These are phyloP conservation scores for Parasitella parasitica DNA, from an alignment of 371 early-diverging fungal genomes.

Conservation along the genomic window DNA sequence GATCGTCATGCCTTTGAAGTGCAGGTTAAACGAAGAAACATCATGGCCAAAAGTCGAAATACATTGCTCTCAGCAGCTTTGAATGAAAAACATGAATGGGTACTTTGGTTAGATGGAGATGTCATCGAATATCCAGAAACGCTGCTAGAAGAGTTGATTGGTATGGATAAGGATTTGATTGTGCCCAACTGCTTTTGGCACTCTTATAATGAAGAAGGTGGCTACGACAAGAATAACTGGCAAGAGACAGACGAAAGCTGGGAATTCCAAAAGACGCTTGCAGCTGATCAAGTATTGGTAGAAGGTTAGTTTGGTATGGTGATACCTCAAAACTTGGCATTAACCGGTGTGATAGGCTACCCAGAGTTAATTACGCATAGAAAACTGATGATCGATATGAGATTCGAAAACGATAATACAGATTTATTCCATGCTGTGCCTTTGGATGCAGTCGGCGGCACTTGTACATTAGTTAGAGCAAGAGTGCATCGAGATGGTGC, in stretches of 20 bases:
- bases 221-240: constrained; percentile 75
- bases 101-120: constrained; percentile 75
- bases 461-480: constrained; percentile 61
- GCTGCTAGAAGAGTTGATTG: constrained; percentile 54
- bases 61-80: constrained; percentile 57
- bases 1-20: constrained; percentile 60
- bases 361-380: constrained; percentile 42
- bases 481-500: constrained; percentile 69
- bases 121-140: constrained; percentile 59
- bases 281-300: constrained; percentile 38
- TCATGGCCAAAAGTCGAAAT: constrained; percentile 68
- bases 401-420: constrained; percentile 25
- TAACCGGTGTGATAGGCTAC: constrained; percentile 29
- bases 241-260: constrained; percentile 60
- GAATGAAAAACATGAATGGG: constrained; percentile 61
- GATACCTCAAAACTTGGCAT: background rate
- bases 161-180: constrained; percentile 54
- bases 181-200: constrained; percentile 60
- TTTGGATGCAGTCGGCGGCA: constrained; percentile 51
- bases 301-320: constrained; percentile 26
- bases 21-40: constrained; percentile 57
- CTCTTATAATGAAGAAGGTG: constrained; percentile 41
- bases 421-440: constrained; percentile 32
- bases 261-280: constrained; percentile 53
- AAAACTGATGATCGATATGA: constrained; percentile 48